Percentiles rank a stretch among this genome's conserved stretches.
Evolutionary conservation across 2,329 filamentous ascomycete genomes (phyloP).

Genomic region (Fusarium newnesense): DNA sequence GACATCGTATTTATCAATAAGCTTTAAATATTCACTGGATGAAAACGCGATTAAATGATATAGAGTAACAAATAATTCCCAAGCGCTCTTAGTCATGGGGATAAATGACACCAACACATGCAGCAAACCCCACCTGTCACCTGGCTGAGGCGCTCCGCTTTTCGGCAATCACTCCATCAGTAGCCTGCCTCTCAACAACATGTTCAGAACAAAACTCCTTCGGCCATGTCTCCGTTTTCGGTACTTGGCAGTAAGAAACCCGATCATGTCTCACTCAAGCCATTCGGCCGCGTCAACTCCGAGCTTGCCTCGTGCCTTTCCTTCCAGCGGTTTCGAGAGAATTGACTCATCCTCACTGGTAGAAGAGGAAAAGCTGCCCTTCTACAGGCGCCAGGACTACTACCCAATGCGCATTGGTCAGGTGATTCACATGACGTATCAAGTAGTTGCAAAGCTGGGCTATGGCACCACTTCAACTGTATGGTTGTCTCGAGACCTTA

Average conservation of each 20-base stretch:
- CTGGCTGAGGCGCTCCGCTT: neutral
- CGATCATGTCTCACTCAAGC: accelerated
- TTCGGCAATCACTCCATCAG: neutral
- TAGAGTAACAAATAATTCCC: no score
- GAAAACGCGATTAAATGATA: no score
- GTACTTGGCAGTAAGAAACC: no score
- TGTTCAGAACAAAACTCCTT: neutral
- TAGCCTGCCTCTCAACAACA: neutral
- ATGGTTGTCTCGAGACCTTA: neutral
- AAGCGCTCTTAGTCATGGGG: no score
- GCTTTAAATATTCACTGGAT: no score
- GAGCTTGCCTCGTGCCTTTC: neutral
- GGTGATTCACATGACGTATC: conserved; percentile 47
- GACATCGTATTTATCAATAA: no score
- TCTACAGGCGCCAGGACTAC: conserved; percentile 44
- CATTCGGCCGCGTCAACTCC: neutral
- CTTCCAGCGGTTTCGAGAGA: neutral
- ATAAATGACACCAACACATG: neutral
- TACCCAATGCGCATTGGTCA: conserved; percentile 52
- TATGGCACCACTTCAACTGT: neutral
- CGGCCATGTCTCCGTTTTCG: accelerated
- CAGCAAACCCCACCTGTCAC: neutral
- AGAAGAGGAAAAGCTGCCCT: conserved; percentile 44
- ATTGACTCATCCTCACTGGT: conserved; percentile 26
- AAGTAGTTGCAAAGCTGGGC: conserved; percentile 53